Conservation (phyloP, 2,329 filamentous ascomycete species). For the Fusarium devonianum region DNA sequence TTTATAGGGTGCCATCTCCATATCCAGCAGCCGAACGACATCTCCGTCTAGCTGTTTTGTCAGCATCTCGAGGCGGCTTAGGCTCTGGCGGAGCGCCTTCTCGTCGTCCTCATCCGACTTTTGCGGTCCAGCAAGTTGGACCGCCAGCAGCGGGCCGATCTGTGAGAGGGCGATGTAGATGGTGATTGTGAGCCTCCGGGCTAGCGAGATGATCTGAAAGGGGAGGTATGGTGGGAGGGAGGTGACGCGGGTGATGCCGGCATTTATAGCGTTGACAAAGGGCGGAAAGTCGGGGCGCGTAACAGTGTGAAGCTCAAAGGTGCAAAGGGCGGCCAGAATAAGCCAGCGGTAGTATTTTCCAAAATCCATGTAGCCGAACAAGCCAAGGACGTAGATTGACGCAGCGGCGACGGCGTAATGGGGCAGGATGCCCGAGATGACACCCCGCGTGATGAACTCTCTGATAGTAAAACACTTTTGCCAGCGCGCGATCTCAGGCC, state of each 20-base stretch:
- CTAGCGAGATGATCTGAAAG: slow-evolving; percentile 81
- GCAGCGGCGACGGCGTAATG: slow-evolving; percentile 67
- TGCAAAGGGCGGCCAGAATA: slow-evolving; percentile 58
- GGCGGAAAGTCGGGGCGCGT: slow-evolving; percentile 61
- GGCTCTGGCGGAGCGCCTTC: slow-evolving; percentile 63
- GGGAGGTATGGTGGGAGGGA: slow-evolving; percentile 73
- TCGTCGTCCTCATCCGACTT: slow-evolving; percentile 50
- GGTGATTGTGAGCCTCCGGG: slow-evolving; percentile 78
- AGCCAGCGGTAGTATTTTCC: slow-evolving; percentile 73
- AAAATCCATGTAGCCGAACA: slow-evolving; percentile 73
- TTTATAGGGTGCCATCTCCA: slow-evolving; percentile 83
- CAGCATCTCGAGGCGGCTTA: slow-evolving; percentile 71
- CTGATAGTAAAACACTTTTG: slow-evolving; percentile 69
- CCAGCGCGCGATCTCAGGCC: slow-evolving; percentile 74
- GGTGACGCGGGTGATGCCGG: slow-evolving; percentile 48
- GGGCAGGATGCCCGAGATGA: slow-evolving; percentile 62
- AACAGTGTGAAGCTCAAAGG: slow-evolving; percentile 64
- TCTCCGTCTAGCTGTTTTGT: slow-evolving; percentile 72
- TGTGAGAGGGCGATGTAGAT: slow-evolving; percentile 85
- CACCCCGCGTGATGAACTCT: slow-evolving; percentile 75
- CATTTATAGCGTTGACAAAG: slow-evolving; percentile 56
- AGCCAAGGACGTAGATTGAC: slow-evolving; percentile 66
- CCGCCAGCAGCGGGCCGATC: slow-evolving; percentile 71
- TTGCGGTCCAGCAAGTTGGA: slow-evolving; percentile 40
- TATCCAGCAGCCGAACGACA: slow-evolving; percentile 70